phyloP scores from a whole-genome alignment of 371 early-diverging fungal genomes.

The Saksenaea oblongispora region DNA sequence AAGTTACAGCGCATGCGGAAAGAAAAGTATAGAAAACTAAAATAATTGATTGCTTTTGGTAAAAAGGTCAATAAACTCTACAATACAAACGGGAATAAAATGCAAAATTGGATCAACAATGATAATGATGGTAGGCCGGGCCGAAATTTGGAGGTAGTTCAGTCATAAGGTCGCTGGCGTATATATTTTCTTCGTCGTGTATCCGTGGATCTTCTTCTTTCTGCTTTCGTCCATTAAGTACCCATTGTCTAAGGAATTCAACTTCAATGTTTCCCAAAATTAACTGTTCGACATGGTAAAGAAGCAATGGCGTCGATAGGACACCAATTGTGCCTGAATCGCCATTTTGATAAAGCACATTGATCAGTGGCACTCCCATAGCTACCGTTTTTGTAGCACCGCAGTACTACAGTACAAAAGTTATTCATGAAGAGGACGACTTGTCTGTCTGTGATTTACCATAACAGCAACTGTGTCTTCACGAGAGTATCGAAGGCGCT shows the following conservation, averaged over 20 bases:
- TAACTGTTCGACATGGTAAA: conserved; percentile 77
- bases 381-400: conserved; percentile 80
- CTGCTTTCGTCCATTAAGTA: conserved; percentile 36
- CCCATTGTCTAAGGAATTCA: conserved; percentile 52
- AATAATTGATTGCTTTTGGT: neutral
- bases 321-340: conserved; percentile 61
- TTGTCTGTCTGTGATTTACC: conserved; percentile 19
- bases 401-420: conserved; percentile 43
- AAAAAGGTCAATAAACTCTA: neutral
- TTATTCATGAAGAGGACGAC: neutral
- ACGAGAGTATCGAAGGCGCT: conserved; percentile 43
- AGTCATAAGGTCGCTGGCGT: neutral
- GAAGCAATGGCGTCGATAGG: conserved; percentile 64
- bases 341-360: conserved; percentile 62
- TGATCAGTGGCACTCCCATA: conserved; percentile 78
- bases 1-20: neutral
- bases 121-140: neutral
- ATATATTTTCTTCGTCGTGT: neutral
- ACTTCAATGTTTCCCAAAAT: conserved; percentile 65
- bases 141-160: neutral
- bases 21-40: neutral
- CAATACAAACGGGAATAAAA: neutral
- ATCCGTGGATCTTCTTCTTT: neutral
- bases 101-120: neutral
- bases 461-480: conserved; percentile 63